Evolutionary conservation across 257 asterid genomes (phyloP), one percentile per base, ranked within the genome.

Genomic region (Lycium barbarum): DNA sequence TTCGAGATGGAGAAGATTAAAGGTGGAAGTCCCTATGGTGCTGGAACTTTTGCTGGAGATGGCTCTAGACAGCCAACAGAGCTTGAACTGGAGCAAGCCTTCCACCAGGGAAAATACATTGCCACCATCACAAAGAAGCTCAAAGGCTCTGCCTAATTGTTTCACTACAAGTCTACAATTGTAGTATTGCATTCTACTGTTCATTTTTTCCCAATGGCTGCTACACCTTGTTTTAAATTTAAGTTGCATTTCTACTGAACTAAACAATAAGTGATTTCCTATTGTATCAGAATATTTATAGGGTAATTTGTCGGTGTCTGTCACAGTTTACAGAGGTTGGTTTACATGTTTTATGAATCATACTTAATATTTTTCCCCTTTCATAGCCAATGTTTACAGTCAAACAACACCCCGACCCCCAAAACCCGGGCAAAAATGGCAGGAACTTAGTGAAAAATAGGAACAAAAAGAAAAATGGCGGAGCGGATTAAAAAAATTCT

Each of bases 1-100:
- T 93, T 86, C 22, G 93, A 90, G 84, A 88, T 93, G 93, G 96
- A 87, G 85, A n/a, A 88, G 67, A 65, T 93, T 26, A 93, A 91
- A 89, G 96, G 96, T 18, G 96, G 96, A 3, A 91, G 93, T 79
- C 94, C 96, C 1, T 93, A 93, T 9, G 96, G 94, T 20, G 88
- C 94, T 1, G 96, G 94, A 54, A 93, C 94, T 15, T 91, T 2
- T 81, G 93, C 93, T 6, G 96, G 94, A 71, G 96, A 93, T 36
- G 94, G 94, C 36, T 84, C 93, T 26, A 88, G 96, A 43, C 94
- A 93, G 76, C 94, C 94, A 18, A 82, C 94, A 0, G 91, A 88
- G 14, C 80, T 90, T n/a, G 96, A 93, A 83, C 55, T 91, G 71
- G 90, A 57, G 7, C 94, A 89, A 65, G 96, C 96, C 68, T 91